Conservation (phyloP, 1,139 yeast species). For the Wickerhamomyces sp. region DNA sequence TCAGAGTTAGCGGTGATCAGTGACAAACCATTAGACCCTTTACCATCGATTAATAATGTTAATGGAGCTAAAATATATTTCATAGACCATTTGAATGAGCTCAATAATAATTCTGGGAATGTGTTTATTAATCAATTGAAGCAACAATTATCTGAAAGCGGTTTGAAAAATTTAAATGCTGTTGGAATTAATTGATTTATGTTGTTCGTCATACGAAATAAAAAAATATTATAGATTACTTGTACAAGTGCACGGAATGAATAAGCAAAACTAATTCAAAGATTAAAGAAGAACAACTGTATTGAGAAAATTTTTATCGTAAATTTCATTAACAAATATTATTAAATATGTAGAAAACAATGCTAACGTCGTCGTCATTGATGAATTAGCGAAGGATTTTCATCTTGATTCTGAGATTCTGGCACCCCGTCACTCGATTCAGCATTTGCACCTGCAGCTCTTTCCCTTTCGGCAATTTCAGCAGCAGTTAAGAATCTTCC, state of each 20-base stretch:
- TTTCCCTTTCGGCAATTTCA: conserved; percentile 82
- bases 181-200: conserved; percentile 17
- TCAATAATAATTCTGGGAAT: conserved; percentile 24
- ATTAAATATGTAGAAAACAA: background rate
- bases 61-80: conserved; percentile 33
- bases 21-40: conserved; percentile 64
- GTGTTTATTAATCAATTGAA: conserved; percentile 26
- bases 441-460: conserved; percentile 14
- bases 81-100: conserved; percentile 29
- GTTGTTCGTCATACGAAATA: background rate
- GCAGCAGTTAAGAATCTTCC: conserved; percentile 96
- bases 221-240: background rate
- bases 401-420: background rate
- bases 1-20: conserved; percentile 67
- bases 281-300: no score
- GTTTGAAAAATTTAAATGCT: conserved; percentile 29
- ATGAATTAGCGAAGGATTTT: background rate
- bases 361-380: no score
- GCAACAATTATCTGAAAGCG: conserved; percentile 28
- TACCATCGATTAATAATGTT: conserved; percentile 41
- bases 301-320: background rate
- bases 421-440: background rate
- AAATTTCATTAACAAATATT: background rate
- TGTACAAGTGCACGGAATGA: no score
- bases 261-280: no score